A percentile compares a stretch with the other conserved stretches of the same genome.
phyloP scores from a whole-genome alignment of 129 eudicot genomes.

The Pseudognaphalium luteoalbum region DNA sequence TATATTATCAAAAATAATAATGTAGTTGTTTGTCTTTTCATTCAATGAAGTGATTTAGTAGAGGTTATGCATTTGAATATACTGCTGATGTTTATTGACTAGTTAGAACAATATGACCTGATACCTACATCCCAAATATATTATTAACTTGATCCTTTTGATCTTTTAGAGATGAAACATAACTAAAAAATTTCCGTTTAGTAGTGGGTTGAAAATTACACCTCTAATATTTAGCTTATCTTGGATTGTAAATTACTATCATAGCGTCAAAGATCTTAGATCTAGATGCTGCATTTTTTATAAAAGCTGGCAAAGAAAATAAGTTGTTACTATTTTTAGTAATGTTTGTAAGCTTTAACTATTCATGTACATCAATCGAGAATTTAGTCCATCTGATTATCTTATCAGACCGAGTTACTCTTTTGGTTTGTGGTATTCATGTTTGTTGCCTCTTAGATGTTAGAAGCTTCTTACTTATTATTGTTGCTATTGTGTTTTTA shows the following conservation, averaged over 20 bases:
- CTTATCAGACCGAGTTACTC: background rate
- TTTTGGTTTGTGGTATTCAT: background rate
- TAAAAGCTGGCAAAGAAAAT: background rate
- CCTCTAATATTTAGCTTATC: background rate
- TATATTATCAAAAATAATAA: too few relatives aligned
- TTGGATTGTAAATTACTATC: background rate
- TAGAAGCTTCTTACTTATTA: slow-evolving; percentile 2
- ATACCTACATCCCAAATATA: background rate
- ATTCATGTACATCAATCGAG: background rate
- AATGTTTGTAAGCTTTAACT: background rate
- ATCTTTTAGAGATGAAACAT: background rate
- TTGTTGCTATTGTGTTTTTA: slow-evolving; percentile 9
- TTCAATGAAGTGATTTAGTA: background rate
- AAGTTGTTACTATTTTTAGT: background rate
- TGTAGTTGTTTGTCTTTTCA: background rate
- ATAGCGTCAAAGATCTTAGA: background rate
- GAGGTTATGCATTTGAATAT: background rate
- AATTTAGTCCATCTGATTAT: slow-evolving; percentile 5
- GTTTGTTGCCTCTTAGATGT: background rate
- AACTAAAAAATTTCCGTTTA: too few relatives aligned
- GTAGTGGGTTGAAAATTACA: background rate
- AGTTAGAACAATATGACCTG: background rate
- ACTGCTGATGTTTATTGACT: background rate
- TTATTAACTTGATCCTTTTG: background rate
- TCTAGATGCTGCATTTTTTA: background rate